phyloP scores from a whole-genome alignment of 108 stramenopile genomes.

The Nitzschia palea region DNA sequence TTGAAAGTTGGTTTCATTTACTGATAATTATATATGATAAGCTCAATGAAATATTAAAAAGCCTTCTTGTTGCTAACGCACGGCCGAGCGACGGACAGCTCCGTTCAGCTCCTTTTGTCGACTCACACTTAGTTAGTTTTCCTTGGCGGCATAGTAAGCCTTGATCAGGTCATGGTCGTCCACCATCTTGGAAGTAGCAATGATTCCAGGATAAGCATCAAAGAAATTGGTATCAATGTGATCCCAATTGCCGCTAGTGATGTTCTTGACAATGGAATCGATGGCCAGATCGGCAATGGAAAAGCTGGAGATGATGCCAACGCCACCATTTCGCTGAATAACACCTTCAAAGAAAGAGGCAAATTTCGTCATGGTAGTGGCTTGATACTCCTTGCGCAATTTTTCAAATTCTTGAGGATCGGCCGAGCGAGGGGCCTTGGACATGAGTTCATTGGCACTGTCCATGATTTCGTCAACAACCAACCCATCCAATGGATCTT shows the following conservation, averaged over 20 bases:
- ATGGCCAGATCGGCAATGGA: slow-evolving; percentile 4
- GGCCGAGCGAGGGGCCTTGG: neutral
- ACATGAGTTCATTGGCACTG: slow-evolving; percentile 9
- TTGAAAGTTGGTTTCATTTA: no score
- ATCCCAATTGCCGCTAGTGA: slow-evolving; percentile 5
- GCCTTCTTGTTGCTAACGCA: no score
- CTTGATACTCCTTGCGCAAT: slow-evolving; percentile 13
- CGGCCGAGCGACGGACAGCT: no score
- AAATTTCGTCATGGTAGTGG: slow-evolving; percentile 1
- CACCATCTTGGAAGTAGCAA: slow-evolving; percentile 9
- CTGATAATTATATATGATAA: no score
- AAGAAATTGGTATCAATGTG: slow-evolving; percentile 24
- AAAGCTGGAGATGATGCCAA: neutral
- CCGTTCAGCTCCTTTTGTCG: no score
- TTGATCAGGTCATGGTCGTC: slow-evolving; percentile 1
- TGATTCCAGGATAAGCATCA: slow-evolving; percentile 18
- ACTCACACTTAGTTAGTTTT: no score
- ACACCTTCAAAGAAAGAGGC: slow-evolving; percentile 4
- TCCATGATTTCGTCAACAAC: slow-evolving; percentile 16
- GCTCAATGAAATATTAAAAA: no score
- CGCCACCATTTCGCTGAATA: slow-evolving; percentile 16
- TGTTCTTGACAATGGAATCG: neutral
- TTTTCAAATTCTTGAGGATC: slow-evolving; percentile 9
- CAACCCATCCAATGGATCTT: slow-evolving; percentile 18
- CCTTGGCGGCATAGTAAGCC: slow-evolving; percentile 20